Base-by-base conservation (phyloP, 768 basidiomycete species). In the Cystoderma amianthinum region DNA sequence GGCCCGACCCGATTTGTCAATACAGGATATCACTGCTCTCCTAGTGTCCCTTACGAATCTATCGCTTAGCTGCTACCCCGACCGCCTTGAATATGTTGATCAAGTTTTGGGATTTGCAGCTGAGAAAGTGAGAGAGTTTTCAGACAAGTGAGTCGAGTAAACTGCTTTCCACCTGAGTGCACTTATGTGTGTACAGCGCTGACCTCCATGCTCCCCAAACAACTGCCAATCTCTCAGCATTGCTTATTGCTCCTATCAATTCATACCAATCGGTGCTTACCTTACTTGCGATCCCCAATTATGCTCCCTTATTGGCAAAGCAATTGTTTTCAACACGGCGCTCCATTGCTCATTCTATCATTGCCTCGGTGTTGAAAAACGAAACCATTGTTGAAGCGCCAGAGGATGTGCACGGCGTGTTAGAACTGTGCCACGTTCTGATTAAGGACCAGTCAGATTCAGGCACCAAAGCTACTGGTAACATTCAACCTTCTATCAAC, bases 261-360 rank as follows among this genome's bases (percentile, higher is more conserved):
- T 91, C 91, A 6, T 98, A 99, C 57, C 84, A 89, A 65, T 95
- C 93, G 23, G 90, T 94, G 13, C 83, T 99, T 44, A 97, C 95
- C 0, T 76, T 99, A n/a, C 87, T 99, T 38, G 94, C 95, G 13
- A 83, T 98, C 21, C 92, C 93, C 2, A 83, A 81, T 36, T 99
- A 97, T 54, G 77, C 78, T 0, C 81, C 87, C 0, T 78, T 99
- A 2, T 76, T 98, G 17, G 68, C 75, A 13, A 78, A 78, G 20
- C 96, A 99, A 57, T 79, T 95, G 3, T 96, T 89, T 67, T 79
- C 84, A 0, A 95, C 92, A 0, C 78, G 96, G 2, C 82, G 91
- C 2, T 84, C 91, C 4, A 90, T 99, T 32, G 91, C 93, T 0
- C 95, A 98, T 56, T 91, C 93, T 3, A 80, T 99, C 47, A 83